phyloP scores from a whole-genome alignment of 352 stramenopile genomes.

The Globisporangium heterothallicum region DNA sequence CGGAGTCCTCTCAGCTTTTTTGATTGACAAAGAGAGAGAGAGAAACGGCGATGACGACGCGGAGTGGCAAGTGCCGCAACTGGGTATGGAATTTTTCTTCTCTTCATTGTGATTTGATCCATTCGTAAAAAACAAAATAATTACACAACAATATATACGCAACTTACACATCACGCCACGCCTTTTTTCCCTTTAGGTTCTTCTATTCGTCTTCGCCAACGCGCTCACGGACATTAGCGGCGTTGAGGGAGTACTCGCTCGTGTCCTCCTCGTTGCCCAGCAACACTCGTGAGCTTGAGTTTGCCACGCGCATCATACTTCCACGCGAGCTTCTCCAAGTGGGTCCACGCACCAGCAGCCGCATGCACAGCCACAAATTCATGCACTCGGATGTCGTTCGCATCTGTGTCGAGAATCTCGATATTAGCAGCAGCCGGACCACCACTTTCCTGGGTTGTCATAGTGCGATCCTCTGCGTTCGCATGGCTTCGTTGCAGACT shows the following conservation, averaged over 20 bases:
- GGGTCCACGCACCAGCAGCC: conserved; percentile 4
- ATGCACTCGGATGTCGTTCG: conserved; percentile 1
- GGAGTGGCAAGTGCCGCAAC: neutral
- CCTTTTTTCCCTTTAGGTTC: neutral
- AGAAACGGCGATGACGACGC: neutral
- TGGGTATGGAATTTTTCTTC: conserved; percentile 5
- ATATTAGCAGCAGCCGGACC: too few species aligned
- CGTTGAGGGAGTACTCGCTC: too few species aligned
- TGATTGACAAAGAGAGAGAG: conserved; percentile 6
- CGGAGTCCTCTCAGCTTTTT: conserved; percentile 4
- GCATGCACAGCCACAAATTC: conserved; percentile 16
- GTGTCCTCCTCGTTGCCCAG: neutral
- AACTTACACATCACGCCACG: neutral
- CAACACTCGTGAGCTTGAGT: neutral
- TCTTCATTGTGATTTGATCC: conserved; percentile 6
- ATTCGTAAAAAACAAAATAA: conserved; percentile 2
- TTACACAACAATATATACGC: neutral
- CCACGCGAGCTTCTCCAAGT: conserved; percentile 15
- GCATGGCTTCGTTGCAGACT: neutral
- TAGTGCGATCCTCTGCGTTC: neutral
- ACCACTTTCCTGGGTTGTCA: too few species aligned
- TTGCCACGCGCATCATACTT: neutral
- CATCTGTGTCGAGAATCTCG: neutral
- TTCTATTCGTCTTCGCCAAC: too few species aligned
- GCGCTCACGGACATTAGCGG: too few species aligned